These are phyloP conservation scores for Sporobolomyces roseus DNA, from an alignment of 768 basidiomycete species.

Conservation along the genomic window DNA sequence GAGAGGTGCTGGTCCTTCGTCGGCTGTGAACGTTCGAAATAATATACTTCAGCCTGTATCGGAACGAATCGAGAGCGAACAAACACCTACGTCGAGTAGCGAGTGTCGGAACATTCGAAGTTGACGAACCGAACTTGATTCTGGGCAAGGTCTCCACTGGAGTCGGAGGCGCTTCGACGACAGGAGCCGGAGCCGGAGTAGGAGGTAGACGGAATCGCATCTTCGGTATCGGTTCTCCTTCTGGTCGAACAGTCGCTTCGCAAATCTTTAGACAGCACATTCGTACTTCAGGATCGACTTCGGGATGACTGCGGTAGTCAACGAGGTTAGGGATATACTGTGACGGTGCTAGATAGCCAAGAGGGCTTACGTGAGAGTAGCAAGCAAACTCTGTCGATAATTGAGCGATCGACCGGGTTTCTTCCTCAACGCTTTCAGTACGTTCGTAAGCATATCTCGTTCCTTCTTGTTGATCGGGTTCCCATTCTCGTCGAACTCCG, in stretches of 20 bases:
- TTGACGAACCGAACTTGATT: constrained; percentile 31
- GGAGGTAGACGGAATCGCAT: constrained; percentile 53
- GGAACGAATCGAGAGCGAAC: not conserved
- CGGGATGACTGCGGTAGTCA: constrained; percentile 64
- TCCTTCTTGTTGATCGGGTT: constrained; percentile 69
- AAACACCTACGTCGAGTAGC: constrained; percentile 9
- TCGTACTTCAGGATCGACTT: constrained; percentile 80
- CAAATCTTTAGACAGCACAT: constrained; percentile 88
- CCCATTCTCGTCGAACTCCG: constrained; percentile 52
- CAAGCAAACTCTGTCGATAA: constrained; percentile 74
- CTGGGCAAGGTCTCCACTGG: constrained; percentile 3
- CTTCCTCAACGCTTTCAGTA: constrained; percentile 82
- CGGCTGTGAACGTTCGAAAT: not conserved
- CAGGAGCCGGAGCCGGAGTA: constrained; percentile 25
- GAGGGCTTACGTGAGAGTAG: constrained; percentile 67
- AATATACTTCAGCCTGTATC: not conserved
- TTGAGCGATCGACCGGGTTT: constrained; percentile 71
- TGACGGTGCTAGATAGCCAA: too few species aligned
- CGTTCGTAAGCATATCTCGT: constrained; percentile 48
- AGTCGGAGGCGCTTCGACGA: constrained; percentile 12
- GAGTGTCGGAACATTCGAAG: constrained; percentile 18
- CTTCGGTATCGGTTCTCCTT: constrained; percentile 78
- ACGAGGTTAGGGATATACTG: too few species aligned
- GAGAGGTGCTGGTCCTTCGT: constrained; percentile 5
- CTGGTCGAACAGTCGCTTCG: constrained; percentile 76